A percentile compares a stretch with the other conserved stretches of the same genome.
These are phyloP conservation scores for Gyromitra esculenta DNA, from an alignment of 2,329 filamentous ascomycete species.

Conservation along the genomic window DNA sequence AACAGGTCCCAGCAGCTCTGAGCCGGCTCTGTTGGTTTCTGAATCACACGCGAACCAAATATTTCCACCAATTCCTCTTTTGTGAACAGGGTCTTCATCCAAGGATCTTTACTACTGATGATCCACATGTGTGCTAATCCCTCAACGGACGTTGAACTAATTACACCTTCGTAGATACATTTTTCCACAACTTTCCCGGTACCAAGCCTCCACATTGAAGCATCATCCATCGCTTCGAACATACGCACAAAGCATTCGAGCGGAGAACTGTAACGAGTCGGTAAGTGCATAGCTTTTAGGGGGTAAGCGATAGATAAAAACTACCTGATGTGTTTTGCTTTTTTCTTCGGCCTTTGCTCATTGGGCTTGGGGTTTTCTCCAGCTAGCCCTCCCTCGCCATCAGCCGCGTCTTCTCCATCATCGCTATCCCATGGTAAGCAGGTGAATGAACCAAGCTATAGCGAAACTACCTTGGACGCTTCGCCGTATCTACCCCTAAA, in stretches of 20 bases:
- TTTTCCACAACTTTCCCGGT: constrained; percentile 7
- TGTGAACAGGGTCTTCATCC: constrained; percentile 2
- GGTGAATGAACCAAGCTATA: background rate
- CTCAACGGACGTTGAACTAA: background rate
- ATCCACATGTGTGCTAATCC: constrained; percentile 4
- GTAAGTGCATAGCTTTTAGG: background rate
- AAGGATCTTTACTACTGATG: constrained; percentile 8
- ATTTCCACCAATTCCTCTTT: background rate
- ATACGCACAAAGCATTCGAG: background rate
- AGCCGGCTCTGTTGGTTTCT: background rate
- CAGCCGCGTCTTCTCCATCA: background rate
- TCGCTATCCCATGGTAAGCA: background rate
- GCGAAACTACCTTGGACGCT: background rate
- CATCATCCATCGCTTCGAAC: background rate
- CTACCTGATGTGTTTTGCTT: background rate
- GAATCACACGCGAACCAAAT: background rate
- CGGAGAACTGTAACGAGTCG: background rate
- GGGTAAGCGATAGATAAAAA: background rate
- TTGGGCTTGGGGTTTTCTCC: background rate
- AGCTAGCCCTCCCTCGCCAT: background rate
- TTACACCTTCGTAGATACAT: constrained; percentile 7
- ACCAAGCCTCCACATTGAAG: constrained; percentile 17
- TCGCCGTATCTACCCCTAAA: background rate
- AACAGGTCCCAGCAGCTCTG: constrained; percentile 12
- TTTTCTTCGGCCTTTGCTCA: background rate